phyloP scores from a whole-genome alignment of 768 basidiomycete species.

The Tricholoma saponaceum region DNA sequence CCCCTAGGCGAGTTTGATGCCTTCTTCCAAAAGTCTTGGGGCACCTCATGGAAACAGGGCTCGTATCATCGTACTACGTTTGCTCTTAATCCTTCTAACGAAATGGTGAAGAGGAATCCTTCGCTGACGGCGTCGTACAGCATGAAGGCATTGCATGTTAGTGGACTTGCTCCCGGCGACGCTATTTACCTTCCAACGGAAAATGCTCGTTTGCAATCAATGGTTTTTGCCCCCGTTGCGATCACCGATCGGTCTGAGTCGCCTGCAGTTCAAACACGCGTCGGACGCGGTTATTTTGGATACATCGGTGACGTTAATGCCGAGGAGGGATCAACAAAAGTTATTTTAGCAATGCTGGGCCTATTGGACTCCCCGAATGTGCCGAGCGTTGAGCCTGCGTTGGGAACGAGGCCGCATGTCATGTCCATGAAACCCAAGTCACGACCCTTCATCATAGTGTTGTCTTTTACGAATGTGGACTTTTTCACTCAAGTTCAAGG shows the following conservation, averaged over 20 bases:
- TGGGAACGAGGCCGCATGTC: neutral
- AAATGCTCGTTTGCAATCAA: slow-evolving; percentile 2
- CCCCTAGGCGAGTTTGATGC: slow-evolving; percentile 5
- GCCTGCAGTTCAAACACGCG: slow-evolving; percentile 25
- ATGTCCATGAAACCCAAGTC: neutral
- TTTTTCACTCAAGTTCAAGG: slow-evolving; percentile 12
- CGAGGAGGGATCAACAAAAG: slow-evolving; percentile 29
- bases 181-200: slow-evolving; percentile 20
- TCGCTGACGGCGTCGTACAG: slow-evolving; percentile 18
- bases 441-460: slow-evolving; percentile 13
- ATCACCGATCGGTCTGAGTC: slow-evolving; percentile 22
- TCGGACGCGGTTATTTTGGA: slow-evolving; percentile 32
- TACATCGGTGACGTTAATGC: slow-evolving; percentile 42
- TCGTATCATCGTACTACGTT: slow-evolving; percentile 18
- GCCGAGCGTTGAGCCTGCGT: no score
- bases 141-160: slow-evolving; percentile 29
- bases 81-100: slow-evolving; percentile 15
- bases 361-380: slow-evolving; percentile 19
- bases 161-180: slow-evolving; percentile 11
- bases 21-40: slow-evolving; percentile 19
- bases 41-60: slow-evolving; percentile 21
- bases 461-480: slow-evolving; percentile 13
- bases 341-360: slow-evolving; percentile 34
- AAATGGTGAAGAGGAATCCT: slow-evolving; percentile 12
- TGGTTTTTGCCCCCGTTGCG: neutral